Base-by-base conservation (phyloP, 2,329 filamentous ascomycete species). In the Capronia coronata region DNA sequence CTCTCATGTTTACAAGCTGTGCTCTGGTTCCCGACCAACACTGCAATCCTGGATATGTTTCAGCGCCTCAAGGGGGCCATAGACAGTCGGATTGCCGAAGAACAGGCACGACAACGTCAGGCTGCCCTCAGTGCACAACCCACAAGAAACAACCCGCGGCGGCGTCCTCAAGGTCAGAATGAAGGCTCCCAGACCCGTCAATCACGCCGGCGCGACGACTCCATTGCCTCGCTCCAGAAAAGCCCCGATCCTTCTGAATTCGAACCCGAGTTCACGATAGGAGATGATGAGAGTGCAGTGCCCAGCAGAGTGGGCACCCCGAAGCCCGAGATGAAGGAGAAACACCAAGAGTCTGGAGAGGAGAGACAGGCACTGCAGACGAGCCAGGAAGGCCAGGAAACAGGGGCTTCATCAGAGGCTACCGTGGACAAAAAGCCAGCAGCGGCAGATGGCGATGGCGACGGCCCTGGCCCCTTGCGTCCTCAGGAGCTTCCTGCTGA, bases 71-170 rank as follows among this genome's bases (percentile, higher is more conserved):
- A 87, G 71, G 86, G 84, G 62, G 86, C 85, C 52, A 88, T 94
- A 66, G 87, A 94, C 66, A 82, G 83, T 62, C 84, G 84, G 62
- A 93, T 96, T 63, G 86, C 88, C 62, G 88, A 95, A 71, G 90
- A 96, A 71, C 87, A 94, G 69, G 86, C 87, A 50, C 84, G 87
- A 51, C 85, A 89, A 65, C 79, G 79, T 63, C 68, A 71, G 22
- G 54, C 59, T 16, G 39, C 46, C 14, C 32, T 64, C 61, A n/a
- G 50, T 66, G 43, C 74, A 3, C 66, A 74, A 55, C 66, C 71
- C 46, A 71, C 74, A 6, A 70, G 63, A 55, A 77, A 73, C 42
- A 67, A 69, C 40, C 73, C 48, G 2, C 45, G 49, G 42, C 46
- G 57, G 37, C 54, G 58, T 30, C 47, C 64, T 65, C 61, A 62